Conservation (phyloP, 306 rosid species). For the Hippophae rhamnoides region DNA sequence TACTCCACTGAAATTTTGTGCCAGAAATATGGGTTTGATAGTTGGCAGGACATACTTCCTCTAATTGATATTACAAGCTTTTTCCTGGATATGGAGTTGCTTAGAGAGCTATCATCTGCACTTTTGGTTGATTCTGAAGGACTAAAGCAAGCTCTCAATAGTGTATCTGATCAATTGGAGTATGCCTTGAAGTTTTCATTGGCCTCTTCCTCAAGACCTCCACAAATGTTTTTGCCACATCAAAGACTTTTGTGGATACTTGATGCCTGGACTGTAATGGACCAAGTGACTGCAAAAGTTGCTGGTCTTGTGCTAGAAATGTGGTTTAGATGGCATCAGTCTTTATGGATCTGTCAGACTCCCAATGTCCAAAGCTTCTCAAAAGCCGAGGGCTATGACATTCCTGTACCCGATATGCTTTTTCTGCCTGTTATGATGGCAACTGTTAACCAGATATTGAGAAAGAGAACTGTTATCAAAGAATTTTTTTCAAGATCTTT, state of each 20-base stretch:
- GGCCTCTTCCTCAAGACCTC: slow-evolving; percentile 73
- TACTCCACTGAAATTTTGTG: slow-evolving; percentile 35
- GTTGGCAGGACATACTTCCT: slow-evolving; percentile 52
- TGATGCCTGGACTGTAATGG: slow-evolving; percentile 43
- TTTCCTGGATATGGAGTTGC: slow-evolving; percentile 57
- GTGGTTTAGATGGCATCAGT: slow-evolving; percentile 96
- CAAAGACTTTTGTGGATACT: slow-evolving; percentile 62
- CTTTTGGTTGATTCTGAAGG: slow-evolving; percentile 36
- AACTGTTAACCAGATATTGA: slow-evolving; percentile 60
- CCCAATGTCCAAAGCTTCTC: slow-evolving; percentile 45
- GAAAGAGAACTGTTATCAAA: slow-evolving; percentile 36
- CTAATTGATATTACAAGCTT: slow-evolving; percentile 52
- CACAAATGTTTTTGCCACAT: slow-evolving; percentile 78
- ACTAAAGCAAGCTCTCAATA: slow-evolving; percentile 34
- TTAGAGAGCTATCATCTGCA: slow-evolving; percentile 47
- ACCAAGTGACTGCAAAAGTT: slow-evolving; percentile 46
- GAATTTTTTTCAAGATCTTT: slow-evolving; percentile 42
- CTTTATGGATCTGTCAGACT: slow-evolving; percentile 59
- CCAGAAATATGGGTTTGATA: slow-evolving; percentile 34
- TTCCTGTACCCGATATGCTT: slow-evolving; percentile 50
- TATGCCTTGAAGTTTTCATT: slow-evolving; percentile 49
- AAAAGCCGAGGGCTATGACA: slow-evolving; percentile 27
- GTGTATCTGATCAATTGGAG: slow-evolving; percentile 34
- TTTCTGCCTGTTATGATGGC: slow-evolving; percentile 56
- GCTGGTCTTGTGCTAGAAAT: slow-evolving; percentile 61